Base-by-base conservation (phyloP, 805 yeast genomes). In the Lipomyces mesembrius region DNA sequence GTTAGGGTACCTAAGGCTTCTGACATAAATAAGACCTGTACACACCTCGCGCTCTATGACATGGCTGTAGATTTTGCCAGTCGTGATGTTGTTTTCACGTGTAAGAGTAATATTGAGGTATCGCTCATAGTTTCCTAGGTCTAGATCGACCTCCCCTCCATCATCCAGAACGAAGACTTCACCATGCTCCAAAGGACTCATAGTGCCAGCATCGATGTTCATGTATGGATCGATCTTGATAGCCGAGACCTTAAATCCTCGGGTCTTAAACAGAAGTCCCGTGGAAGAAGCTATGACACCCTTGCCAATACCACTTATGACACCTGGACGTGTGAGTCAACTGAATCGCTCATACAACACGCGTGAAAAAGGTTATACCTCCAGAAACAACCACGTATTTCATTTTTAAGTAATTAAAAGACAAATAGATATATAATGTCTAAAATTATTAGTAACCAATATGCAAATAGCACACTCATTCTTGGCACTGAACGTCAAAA, bases 311-410 rank as follows among this genome's bases (percentile, higher is more conserved):
- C 99, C 99, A 75, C 97, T 91, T 74, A 95, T 95, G 75, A 95
- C 99, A 86, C 99, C 78, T 76, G n/a, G 57, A 37, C 39, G 67
- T 63, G 20, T 5, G 22, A 4, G 29, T 53, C 43, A 61, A 20
- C 9, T 17, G 29, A 34, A 17, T 14, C 9, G 34, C 20, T 9
- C n/a, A 63, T 49, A 58, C 46, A 55, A 55, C 39, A 20, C 22
- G 7, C 32, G 32, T 1, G 29, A 51, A n/a, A 29, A 32, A 25
- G 1, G 1, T n/a, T n/a, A 51, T 63, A 76, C 78, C 99, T 79
- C 99, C 99, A 67, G 98, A 93, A 58, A 95, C 99, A 76, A 95
- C 96, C 76, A 95, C 98, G 97, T 92, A 95, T 82, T 95, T 95
- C 98, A 95, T 94, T 64, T n/a, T 66, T 53, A 51, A 29, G 32